These are phyloP conservation scores for Domatiomyces globalis DNA, from an alignment of 2,329 filamentous ascomycete species.

Conservation along the genomic window DNA sequence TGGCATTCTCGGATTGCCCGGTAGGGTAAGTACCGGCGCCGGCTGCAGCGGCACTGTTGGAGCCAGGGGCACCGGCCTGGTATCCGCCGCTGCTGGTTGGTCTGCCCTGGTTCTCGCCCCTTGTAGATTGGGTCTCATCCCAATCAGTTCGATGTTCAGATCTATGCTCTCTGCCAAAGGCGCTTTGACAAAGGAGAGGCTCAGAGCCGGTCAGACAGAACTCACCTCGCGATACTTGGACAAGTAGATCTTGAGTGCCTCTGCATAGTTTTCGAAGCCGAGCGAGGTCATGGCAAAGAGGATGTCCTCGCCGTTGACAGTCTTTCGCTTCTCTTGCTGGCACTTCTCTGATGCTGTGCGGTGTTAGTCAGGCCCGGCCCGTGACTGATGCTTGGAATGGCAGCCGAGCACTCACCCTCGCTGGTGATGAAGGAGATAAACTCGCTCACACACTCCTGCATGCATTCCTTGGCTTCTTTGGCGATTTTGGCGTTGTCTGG, in stretches of 20 bases:
- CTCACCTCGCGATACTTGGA: slow-evolving; percentile 95
- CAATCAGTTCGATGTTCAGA: slow-evolving; percentile 39
- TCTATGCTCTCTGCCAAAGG: slow-evolving; percentile 25
- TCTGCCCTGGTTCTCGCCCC: slow-evolving; percentile 50
- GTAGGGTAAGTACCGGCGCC: slow-evolving; percentile 22
- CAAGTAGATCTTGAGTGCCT: slow-evolving; percentile 94
- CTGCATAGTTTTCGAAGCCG: slow-evolving; percentile 96
- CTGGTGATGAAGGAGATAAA: slow-evolving; percentile 99
- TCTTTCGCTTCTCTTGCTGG: slow-evolving; percentile 98
- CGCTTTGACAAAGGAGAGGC: slow-evolving; percentile 15
- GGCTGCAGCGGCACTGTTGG: slow-evolving; percentile 19
- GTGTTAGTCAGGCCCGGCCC: slow-evolving; percentile 10
- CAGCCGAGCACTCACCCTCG: slow-evolving; percentile 55
- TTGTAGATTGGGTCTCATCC: slow-evolving; percentile 64
- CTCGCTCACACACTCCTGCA: slow-evolving; percentile 99
- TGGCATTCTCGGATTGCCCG: slow-evolving; percentile 29
- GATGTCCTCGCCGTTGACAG: slow-evolving; percentile 96
- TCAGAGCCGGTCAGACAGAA: slow-evolving; percentile 23
- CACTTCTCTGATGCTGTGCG: slow-evolving; percentile 87
- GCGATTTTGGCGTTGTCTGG: slow-evolving; percentile 98
- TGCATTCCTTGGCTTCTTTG: slow-evolving; percentile 97
- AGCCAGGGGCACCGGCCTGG: slow-evolving; percentile 13
- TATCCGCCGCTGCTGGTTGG: slow-evolving; percentile 33
- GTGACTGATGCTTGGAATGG: background rate
- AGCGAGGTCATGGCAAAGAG: slow-evolving; percentile 98